These are phyloP conservation scores for Xylaria sp. DNA, from an alignment of 2,329 filamentous ascomycete genomes.

Conservation along the genomic window DNA sequence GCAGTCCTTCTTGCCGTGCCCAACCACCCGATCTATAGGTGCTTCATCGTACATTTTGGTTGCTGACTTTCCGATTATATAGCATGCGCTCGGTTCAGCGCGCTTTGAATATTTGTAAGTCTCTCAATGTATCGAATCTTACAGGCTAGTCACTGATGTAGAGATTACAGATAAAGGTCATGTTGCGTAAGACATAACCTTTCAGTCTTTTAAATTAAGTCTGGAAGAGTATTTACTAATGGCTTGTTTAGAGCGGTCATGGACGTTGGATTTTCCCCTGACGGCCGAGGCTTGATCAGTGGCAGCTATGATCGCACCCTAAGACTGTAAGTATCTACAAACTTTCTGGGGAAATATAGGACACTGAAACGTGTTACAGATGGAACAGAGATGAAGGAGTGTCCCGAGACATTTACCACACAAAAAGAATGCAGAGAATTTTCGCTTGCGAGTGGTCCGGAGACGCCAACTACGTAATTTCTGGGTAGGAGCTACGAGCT, in stretches of 20 bases:
- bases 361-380: constrained; percentile 23
- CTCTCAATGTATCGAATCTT: constrained; percentile 82
- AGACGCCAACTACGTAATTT: constrained; percentile 89
- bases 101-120: constrained; percentile 38
- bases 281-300: constrained; percentile 90
- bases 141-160: constrained; percentile 28
- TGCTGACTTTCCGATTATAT: constrained; percentile 23
- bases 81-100: constrained; percentile 39
- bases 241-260: constrained; percentile 74
- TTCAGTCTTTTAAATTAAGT: neutral
- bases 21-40: neutral
- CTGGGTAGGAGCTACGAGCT: constrained; percentile 83
- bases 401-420: constrained; percentile 94
- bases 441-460: constrained; percentile 77
- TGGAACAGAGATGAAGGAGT: constrained; percentile 85
- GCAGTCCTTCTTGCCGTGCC: neutral
- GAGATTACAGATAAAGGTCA: constrained; percentile 44
- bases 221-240: constrained; percentile 12
- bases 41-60: neutral
- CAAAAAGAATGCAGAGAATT: constrained; percentile 96
- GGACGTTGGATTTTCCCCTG: constrained; percentile 95
- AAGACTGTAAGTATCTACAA: constrained; percentile 61
- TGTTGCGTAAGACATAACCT: constrained; percentile 52
- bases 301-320: constrained; percentile 90
- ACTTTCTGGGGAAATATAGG: too few species aligned